Percentiles rank a stretch among this genome's conserved stretches.
Evolutionary conservation across 2,329 filamentous ascomycete genomes (phyloP).

Genomic region (Ophiostoma sp.): DNA sequence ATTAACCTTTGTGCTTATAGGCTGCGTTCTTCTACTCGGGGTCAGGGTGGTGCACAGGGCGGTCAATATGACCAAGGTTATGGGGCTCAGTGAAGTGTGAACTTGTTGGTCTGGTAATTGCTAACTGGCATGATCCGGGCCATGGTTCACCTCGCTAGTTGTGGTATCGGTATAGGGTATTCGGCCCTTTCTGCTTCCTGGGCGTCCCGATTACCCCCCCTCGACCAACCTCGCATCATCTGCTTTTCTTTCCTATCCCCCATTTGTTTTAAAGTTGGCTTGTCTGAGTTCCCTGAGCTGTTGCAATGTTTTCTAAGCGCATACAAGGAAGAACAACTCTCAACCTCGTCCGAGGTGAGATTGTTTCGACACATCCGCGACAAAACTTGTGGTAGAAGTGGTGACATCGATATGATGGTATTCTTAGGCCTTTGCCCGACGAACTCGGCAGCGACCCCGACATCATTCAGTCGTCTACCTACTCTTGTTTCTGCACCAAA

Average conservation of each 20-base stretch:
- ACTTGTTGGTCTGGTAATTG: background rate
- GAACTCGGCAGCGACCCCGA: background rate
- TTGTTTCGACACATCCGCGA: background rate
- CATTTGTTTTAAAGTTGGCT: background rate
- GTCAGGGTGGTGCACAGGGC: conserved; percentile 34
- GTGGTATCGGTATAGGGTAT: conserved; percentile 17
- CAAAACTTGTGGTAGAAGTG: background rate
- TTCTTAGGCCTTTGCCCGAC: background rate
- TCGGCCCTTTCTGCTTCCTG: conserved; percentile 13
- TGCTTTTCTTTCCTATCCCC: background rate
- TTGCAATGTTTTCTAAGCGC: background rate
- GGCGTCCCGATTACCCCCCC: conserved; percentile 8
- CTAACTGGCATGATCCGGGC: conserved; percentile 3
- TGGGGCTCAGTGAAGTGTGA: conserved; percentile 15
- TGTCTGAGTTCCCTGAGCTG: background rate
- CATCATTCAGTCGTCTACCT: background rate
- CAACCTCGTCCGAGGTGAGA: background rate
- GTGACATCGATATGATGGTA: background rate
- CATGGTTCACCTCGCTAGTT: background rate
- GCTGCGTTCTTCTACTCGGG: conserved; percentile 77
- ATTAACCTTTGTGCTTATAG: conserved; percentile 30
- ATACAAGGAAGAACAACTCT: background rate
- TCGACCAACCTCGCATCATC: conserved; percentile 4
- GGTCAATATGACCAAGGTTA: conserved; percentile 37
- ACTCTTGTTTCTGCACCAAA: background rate